phyloP scores from a whole-genome alignment of 73 alveolate genomes.

The Tetrahymena malaccensis region DNA sequence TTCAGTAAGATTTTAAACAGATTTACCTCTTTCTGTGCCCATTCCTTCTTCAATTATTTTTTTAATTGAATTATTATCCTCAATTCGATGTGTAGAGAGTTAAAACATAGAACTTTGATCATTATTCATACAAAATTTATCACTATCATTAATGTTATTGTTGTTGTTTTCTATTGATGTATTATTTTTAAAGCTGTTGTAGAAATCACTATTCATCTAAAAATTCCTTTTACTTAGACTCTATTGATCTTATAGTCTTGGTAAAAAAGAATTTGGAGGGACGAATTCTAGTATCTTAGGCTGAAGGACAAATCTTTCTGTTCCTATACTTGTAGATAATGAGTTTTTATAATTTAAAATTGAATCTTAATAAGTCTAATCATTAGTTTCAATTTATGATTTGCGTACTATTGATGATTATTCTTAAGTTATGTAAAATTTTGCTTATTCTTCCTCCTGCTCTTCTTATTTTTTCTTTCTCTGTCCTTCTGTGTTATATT shows the following conservation, averaged over 20 bases:
- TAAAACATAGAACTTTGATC: neutral
- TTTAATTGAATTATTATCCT: neutral
- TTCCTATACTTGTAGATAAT: neutral
- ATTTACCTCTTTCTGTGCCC: neutral
- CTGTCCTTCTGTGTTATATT: neutral
- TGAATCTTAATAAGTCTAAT: neutral
- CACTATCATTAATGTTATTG: neutral
- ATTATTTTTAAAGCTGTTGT: neutral
- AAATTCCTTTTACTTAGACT: neutral
- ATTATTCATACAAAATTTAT: neutral
- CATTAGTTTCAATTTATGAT: neutral
- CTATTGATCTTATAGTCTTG: neutral
- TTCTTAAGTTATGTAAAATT: neutral
- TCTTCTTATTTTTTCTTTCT: neutral
- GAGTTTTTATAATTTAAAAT: neutral
- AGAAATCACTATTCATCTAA: neutral
- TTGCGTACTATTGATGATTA: neutral
- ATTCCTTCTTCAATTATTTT: neutral
- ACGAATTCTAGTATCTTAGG: neutral
- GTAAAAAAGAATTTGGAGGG: neutral
- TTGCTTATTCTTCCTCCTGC: neutral
- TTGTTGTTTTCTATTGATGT: neutral
- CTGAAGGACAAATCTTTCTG: neutral
- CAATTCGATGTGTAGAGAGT: neutral
- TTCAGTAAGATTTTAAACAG: neutral